Conservation (phyloP, 257 asterid species). For the Solanum clarkiae region DNA sequence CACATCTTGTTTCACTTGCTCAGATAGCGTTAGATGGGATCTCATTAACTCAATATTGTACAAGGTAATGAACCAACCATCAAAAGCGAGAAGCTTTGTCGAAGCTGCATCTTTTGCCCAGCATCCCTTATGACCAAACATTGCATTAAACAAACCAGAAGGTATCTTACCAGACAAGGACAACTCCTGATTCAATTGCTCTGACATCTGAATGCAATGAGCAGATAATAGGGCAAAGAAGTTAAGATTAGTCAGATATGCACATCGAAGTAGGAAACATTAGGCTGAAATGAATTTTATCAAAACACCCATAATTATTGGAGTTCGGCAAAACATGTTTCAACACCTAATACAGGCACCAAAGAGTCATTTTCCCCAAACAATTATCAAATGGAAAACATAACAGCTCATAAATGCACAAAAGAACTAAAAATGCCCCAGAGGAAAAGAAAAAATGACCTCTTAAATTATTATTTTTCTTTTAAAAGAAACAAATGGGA, state of each 20-base stretch:
- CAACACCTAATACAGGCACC: not conserved
- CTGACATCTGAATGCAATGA: slow-evolving; percentile 56
- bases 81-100: slow-evolving; percentile 70
- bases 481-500: not conserved
- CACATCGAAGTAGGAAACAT: not conserved
- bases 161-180: slow-evolving; percentile 85
- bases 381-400: not conserved
- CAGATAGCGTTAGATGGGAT: slow-evolving; percentile 49
- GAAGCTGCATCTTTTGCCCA: slow-evolving; percentile 89
- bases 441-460: not conserved
- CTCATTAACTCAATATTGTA: slow-evolving; percentile 76
- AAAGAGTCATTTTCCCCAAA: not conserved
- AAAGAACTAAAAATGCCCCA: not conserved
- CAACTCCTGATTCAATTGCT: slow-evolving; percentile 69
- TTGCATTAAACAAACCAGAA: slow-evolving; percentile 68
- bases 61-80: slow-evolving; percentile 81
- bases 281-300: not conserved
- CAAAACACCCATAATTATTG: not conserved
- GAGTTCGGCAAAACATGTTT: not conserved
- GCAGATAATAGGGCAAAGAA: not conserved
- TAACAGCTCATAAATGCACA: not conserved
- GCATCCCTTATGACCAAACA: slow-evolving; percentile 81
- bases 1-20: slow-evolving; percentile 60
- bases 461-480: not conserved
- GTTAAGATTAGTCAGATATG: not conserved